phyloP scores from a whole-genome alignment of 2,329 filamentous ascomycete species.

The Paraconiothyrium sp. region DNA sequence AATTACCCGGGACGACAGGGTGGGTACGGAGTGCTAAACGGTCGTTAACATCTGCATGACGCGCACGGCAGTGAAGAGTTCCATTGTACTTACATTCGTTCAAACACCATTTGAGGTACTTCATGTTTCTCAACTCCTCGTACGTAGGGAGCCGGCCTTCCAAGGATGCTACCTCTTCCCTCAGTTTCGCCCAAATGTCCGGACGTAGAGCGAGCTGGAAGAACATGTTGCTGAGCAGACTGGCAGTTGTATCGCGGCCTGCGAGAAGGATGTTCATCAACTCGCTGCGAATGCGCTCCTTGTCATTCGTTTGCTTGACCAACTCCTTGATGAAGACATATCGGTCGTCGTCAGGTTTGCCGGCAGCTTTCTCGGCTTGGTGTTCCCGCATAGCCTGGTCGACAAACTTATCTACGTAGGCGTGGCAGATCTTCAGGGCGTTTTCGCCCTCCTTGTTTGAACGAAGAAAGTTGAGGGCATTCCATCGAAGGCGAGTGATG shows the following conservation, averaged over 20 bases:
- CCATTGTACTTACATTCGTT: conserved; percentile 62
- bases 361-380: conserved; percentile 41
- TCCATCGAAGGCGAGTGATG: conserved; percentile 49
- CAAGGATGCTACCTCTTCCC: conserved; percentile 67
- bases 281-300: conserved; percentile 78
- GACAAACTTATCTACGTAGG: conserved; percentile 58
- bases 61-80: not conserved
- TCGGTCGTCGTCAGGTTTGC: conserved; percentile 22
- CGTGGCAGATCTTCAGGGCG: conserved; percentile 53
- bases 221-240: conserved; percentile 75
- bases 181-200: conserved; percentile 70
- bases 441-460: conserved; percentile 48
- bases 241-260: conserved; percentile 83
- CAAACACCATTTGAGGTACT: conserved; percentile 67
- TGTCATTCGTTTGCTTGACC: conserved; percentile 74
- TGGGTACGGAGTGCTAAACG: conserved; percentile 60
- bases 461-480: conserved; percentile 46
- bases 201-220: conserved; percentile 75
- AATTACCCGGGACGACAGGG: conserved; percentile 65
- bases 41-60: conserved; percentile 10
- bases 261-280: conserved; percentile 76
- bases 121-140: conserved; percentile 67
- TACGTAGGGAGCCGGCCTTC: conserved; percentile 58
- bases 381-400: conserved; percentile 52
- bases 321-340: conserved; percentile 74